These are phyloP conservation scores for Spinellus fusiger DNA, from an alignment of 192 early-diverging fungal genomes.

Conservation along the genomic window DNA sequence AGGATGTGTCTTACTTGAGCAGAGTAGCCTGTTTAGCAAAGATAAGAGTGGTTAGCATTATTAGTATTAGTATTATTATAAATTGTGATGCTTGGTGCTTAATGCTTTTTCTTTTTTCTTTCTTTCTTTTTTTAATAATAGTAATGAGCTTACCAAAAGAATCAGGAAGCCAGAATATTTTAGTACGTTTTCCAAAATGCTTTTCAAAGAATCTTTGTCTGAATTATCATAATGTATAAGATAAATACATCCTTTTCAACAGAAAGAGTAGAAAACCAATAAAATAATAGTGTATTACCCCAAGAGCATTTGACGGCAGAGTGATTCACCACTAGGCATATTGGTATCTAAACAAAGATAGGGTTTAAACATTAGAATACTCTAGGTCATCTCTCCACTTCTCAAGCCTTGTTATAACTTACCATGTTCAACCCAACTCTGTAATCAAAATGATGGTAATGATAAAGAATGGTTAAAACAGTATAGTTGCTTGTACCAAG, in stretches of 20 bases:
- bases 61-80: no score
- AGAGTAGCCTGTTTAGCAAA: slow-evolving; percentile 58
- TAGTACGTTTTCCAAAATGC: slow-evolving; percentile 62
- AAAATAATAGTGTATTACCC: slow-evolving; percentile 39
- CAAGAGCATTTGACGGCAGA: slow-evolving; percentile 92
- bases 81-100: no score
- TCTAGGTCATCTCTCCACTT: not conserved
- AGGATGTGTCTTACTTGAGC: slow-evolving; percentile 58
- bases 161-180: slow-evolving; percentile 94
- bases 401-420: not conserved
- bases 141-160: slow-evolving; percentile 68
- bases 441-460: not conserved
- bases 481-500: not conserved
- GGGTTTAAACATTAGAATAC: not conserved
- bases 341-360: slow-evolving; percentile 81
- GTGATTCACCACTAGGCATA: slow-evolving; percentile 88
- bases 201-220: slow-evolving; percentile 82
- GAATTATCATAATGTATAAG: not conserved
- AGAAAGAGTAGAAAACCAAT: not conserved
- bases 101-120: no score
- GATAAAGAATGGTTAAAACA: not conserved
- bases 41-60: no score
- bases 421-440: slow-evolving; percentile 85
- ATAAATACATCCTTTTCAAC: not conserved
- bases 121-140: not conserved